A percentile compares a stretch with the other conserved stretches of the same genome.
These are phyloP conservation scores for Macroventuria anomochaeta DNA, from an alignment of 2,329 filamentous ascomycete genomes.

Conservation along the genomic window DNA sequence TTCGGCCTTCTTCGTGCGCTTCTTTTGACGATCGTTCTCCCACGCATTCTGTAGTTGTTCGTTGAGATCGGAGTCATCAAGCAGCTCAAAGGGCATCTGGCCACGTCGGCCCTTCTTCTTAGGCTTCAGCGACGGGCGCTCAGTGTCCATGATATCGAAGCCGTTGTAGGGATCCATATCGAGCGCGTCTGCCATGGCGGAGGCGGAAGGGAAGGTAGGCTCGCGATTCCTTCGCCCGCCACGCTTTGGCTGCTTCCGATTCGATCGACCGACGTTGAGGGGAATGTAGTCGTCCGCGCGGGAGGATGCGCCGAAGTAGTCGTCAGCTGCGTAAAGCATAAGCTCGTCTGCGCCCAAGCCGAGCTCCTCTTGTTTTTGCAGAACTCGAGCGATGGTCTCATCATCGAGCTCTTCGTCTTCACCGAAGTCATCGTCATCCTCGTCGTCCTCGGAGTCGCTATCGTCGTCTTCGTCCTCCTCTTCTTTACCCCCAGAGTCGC, in stretches of 20 bases:
- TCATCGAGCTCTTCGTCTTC: slow-evolving; percentile 59
- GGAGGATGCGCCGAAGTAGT: slow-evolving; percentile 44
- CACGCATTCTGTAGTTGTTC: slow-evolving; percentile 50
- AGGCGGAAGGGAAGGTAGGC: slow-evolving; percentile 59
- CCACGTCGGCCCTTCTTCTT: slow-evolving; percentile 69
- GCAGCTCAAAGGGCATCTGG: slow-evolving; percentile 54
- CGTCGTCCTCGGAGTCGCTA: slow-evolving; percentile 47
- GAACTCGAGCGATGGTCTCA: slow-evolving; percentile 65
- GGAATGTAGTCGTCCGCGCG: slow-evolving; percentile 19
- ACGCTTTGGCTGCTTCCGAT: slow-evolving; percentile 31
- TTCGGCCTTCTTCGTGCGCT: slow-evolving; percentile 55
- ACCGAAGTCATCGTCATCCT: slow-evolving; percentile 50
- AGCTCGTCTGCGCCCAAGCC: slow-evolving; percentile 67
- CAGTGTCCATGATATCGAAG: slow-evolving; percentile 86
- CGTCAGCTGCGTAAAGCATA: slow-evolving; percentile 61
- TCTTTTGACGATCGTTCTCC: slow-evolving; percentile 55
- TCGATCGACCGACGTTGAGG: slow-evolving; percentile 34
- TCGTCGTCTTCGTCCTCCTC: slow-evolving; percentile 48
- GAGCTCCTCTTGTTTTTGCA: slow-evolving; percentile 68
- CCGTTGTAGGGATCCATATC: slow-evolving; percentile 69
- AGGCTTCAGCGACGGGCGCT: slow-evolving; percentile 70
- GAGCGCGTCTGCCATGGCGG: slow-evolving; percentile 63
- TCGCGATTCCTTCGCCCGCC: slow-evolving; percentile 23
- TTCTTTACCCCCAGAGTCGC: slow-evolving; percentile 20
- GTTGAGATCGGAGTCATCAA: slow-evolving; percentile 55